Base-by-base conservation (phyloP, 2,329 filamentous ascomycete genomes). In the Macroventuria anomochaeta region DNA sequence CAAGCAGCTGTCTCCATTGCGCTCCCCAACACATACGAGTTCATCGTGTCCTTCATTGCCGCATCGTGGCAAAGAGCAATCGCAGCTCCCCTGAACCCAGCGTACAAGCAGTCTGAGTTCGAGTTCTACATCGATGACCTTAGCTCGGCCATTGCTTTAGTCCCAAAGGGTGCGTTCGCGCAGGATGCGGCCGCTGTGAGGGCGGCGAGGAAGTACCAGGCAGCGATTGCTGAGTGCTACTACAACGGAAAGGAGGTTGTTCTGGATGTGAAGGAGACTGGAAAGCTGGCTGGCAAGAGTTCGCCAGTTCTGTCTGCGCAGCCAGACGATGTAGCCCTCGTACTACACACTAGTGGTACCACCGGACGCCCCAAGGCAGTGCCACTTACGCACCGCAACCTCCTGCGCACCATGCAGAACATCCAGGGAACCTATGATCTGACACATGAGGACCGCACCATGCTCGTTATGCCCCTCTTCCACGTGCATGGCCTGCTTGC, bases 71-170 rank as follows among this genome's bases (percentile, higher is more conserved):
- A 95, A 78, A 84, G 91, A 66, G 89, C 82, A 25, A 88, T 95
- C 63, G 91, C 91, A 7, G 91, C 91, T 3, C 91, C 91, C n/a
- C 79, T 96, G 61, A 96, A 96, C 75, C 86, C 91, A 33, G 88
- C 87, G 37, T 96, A 96, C 80, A 96, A 93, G 79, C 90, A 95
- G 76, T 87, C 87, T 52, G 91, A 96, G 75, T 95, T 93, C 72
- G 91, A 95, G 73, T 96, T 96, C 76, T 96, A 95, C 76, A 93
- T 96, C 68, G 88, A 92, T 61, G 91, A 96, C 71, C 81, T 96
- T 64, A 90, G 87, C 70, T 93, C 91, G 5, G 88, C 88, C 28
- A 79, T 96, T 54, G 84, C 91, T 26, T 80, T 96, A 29, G 88
- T 96, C 8, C 90, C 91, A 11, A 81, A 81, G 63, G 90, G 89